These are phyloP conservation scores for Xylaria nigripes DNA, from an alignment of 495 filamentous ascomycete species.

Conservation along the genomic window DNA sequence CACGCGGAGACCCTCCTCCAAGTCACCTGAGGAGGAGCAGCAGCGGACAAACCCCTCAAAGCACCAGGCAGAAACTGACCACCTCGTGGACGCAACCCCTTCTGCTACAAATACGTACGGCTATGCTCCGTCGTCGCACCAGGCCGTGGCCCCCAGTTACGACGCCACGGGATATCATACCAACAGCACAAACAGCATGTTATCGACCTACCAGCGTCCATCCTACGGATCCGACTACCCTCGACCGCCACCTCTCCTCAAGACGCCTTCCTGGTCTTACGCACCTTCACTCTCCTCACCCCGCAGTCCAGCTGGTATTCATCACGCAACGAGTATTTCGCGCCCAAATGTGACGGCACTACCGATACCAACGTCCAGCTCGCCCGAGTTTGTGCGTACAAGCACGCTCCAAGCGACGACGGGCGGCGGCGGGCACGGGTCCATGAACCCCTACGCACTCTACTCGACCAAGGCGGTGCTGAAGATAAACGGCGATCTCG, in stretches of 20 bases:
- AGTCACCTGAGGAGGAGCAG: conserved; percentile 34
- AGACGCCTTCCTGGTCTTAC: conserved; percentile 47
- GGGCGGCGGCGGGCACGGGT: conserved; percentile 25
- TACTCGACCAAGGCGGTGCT: conserved; percentile 83
- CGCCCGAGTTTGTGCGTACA: conserved; percentile 67
- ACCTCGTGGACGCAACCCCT: conserved; percentile 18
- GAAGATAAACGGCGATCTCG: conserved; percentile 76
- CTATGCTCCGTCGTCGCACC: conserved; percentile 35
- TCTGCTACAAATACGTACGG: conserved; percentile 40
- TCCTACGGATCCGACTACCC: conserved; percentile 40
- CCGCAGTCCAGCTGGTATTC: conserved; percentile 30
- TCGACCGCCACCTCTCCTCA: conserved; percentile 34
- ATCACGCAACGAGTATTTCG: conserved; percentile 27
- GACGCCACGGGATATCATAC: conserved; percentile 29
- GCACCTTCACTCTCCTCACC: conserved; percentile 32
- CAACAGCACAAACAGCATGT: conserved; percentile 41
- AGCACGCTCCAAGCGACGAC: conserved; percentile 62
- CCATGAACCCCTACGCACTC: conserved; percentile 73
- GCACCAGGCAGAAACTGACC: conserved; percentile 18
- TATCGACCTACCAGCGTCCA: conserved; percentile 37
- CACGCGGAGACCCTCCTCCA: conserved; percentile 32
- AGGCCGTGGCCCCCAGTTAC: conserved; percentile 31
- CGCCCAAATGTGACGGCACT: conserved; percentile 32
- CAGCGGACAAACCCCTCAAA: conserved; percentile 22
- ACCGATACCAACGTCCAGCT: conserved; percentile 25